Conservation (phyloP, 306 rosid genomes). For the Lotus japonicus region DNA sequence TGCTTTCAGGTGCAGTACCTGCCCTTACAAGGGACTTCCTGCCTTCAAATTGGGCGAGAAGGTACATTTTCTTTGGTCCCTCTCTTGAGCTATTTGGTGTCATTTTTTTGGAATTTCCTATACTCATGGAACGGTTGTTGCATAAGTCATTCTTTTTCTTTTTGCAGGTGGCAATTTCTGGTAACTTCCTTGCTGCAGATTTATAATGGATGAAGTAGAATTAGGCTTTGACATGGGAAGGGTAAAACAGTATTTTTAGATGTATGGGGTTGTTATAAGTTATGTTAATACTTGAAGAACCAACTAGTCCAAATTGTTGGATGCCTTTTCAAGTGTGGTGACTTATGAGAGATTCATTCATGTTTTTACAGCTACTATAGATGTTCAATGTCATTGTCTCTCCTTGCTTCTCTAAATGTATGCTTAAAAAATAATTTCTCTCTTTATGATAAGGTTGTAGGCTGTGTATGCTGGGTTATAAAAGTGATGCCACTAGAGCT, state of each 20-base stretch:
- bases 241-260: not conserved
- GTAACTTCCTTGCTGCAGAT: constrained; percentile 81
- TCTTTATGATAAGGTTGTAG: not conserved
- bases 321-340: not conserved
- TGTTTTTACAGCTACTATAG: not conserved
- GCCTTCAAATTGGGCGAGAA: constrained; percentile 90
- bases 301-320: not conserved
- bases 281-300: not conserved
- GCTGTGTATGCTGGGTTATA: no score
- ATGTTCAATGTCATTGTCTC: not conserved
- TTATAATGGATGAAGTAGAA: constrained; percentile 25
- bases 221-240: not conserved
- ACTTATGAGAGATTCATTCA: not conserved
- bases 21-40: constrained; percentile 97
- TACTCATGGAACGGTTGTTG: not conserved
- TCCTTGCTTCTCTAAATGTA: not conserved
- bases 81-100: not conserved
- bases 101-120: not conserved
- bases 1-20: constrained; percentile 89
- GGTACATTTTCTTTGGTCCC: constrained; percentile 35
- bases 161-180: constrained; percentile 57
- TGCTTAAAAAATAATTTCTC: not conserved
- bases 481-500: no score
- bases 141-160: not conserved
- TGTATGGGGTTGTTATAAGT: not conserved